Evolutionary conservation across 805 yeast species (phyloP), one percentile per base, ranked within the genome.

Genomic region (Metschnikowia noctiluminum): DNA sequence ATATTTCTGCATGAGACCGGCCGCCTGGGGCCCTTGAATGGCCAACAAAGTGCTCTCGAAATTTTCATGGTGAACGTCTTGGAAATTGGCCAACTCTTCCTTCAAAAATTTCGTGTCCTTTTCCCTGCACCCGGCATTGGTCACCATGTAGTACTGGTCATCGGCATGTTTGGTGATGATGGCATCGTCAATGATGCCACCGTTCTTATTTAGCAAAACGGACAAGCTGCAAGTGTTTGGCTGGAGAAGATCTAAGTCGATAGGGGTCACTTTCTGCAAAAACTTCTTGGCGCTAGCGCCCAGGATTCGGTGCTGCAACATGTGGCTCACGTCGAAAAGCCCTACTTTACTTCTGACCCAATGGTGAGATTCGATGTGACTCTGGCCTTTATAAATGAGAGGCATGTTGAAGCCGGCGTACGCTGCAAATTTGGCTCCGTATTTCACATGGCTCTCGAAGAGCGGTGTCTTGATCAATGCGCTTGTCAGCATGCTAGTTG

Each of bases 331-430:
- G 65, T 94, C 99, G 61, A 94, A 94, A 43, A 94, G 73, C 7
- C 99, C 99, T 35, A 91, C 90, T 53, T 87, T 80, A 16, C 73
- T 62, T 65, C 99, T 81, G 0, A 92, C 95, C 98, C 98, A 94
- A 45, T 85, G 79, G 71, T 94, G 99, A 0, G 97, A 90, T 52
- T 90, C 96, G 37, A 89, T 82, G 66, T 92, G 98, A 1, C 88
- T 69, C 68, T 88, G 96, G n/a, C 77, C 83, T 54, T 81, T 78
- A 73, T 91, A 94, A 30, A 89, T 68, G 9, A 94, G 90, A 1
- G 99, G 99, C 97, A 94, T 92, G 41, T 85, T 80, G 62, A 80
- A 94, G n/a, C 97, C 97, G 14, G 98, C 98, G 69, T 88, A 94
- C 40, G 95, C 95, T 4, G 91, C 98, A 85, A 94, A 85, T 48